Evolutionary conservation across 2,329 filamentous ascomycete species (phyloP).

Genomic region (Cladosporium cucumerinum): DNA sequence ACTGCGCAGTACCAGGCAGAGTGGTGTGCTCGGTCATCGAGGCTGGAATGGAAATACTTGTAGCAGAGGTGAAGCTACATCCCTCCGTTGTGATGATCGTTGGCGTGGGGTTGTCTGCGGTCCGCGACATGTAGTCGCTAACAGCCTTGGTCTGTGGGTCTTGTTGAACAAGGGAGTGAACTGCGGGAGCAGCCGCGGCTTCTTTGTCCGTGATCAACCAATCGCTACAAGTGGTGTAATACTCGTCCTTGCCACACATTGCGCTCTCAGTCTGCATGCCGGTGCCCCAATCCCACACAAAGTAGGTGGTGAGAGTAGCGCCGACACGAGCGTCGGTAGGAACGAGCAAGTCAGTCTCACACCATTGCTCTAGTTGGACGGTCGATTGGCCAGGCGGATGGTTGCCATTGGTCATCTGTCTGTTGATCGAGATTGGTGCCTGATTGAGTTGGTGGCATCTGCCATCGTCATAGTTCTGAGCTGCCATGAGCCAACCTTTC

Average conservation of each 20-base stretch:
- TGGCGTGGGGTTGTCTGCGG: constrained; percentile 36
- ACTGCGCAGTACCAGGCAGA: not conserved
- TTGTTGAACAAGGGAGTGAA: constrained; percentile 38
- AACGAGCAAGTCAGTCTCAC: constrained; percentile 76
- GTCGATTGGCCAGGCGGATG: constrained; percentile 49
- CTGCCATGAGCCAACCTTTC: constrained; percentile 71
- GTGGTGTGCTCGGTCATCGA: not conserved
- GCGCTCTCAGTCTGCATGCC: constrained; percentile 35
- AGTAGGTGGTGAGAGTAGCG: constrained; percentile 73
- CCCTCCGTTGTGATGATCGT: constrained; percentile 23
- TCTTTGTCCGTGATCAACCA: too few species aligned
- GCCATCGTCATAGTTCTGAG: constrained; percentile 82
- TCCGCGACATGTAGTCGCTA: constrained; percentile 39
- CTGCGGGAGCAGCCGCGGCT: constrained; percentile 11
- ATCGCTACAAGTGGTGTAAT: constrained; percentile 57
- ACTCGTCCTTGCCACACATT: constrained; percentile 52
- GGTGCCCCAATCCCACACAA: constrained; percentile 93
- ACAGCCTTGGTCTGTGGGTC: constrained; percentile 43
- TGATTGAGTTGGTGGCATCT: constrained; percentile 79
- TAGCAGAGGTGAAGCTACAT: constrained; percentile 18
- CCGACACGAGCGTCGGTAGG: constrained; percentile 62
- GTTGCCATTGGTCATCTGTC: constrained; percentile 57
- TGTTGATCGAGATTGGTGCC: constrained; percentile 55
- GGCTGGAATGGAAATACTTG: not conserved
- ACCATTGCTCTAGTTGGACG: constrained; percentile 60